Conservation (phyloP, 1,284 basidiomycete species). For the Takashimella koratensis region DNA sequence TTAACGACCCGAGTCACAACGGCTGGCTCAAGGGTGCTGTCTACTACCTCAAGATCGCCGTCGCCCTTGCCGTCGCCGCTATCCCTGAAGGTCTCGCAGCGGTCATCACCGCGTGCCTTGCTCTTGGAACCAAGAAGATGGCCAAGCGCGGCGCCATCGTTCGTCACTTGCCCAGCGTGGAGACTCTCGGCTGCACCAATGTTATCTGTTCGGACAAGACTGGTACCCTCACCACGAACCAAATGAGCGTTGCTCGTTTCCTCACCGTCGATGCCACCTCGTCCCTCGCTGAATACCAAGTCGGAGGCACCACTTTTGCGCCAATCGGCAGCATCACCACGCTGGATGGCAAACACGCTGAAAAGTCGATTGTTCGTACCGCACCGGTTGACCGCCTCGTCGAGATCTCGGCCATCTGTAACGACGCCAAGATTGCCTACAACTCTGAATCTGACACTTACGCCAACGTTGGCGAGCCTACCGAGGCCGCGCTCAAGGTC, state of each 20-base stretch:
- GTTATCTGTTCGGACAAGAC: slow-evolving; percentile 98
- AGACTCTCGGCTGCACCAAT: slow-evolving; percentile 92
- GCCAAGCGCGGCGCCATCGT: slow-evolving; percentile 96
- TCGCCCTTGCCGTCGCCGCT: slow-evolving; percentile 90
- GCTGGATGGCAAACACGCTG: slow-evolving; percentile 60
- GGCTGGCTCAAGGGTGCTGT: slow-evolving; percentile 85
- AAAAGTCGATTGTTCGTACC: slow-evolving; percentile 58
- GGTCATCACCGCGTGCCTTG: slow-evolving; percentile 93
- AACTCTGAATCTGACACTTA: slow-evolving; percentile 65
- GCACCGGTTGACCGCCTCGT: slow-evolving; percentile 75
- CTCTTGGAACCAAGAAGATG: slow-evolving; percentile 96
- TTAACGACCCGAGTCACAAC: slow-evolving; percentile 85
- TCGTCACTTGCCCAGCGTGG: slow-evolving; percentile 88
- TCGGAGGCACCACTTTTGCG: slow-evolving; percentile 86
- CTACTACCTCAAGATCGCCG: slow-evolving; percentile 97
- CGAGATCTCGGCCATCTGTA: slow-evolving; percentile 87
- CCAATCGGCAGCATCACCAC: slow-evolving; percentile 70
- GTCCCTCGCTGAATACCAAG: slow-evolving; percentile 64
- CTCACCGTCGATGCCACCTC: slow-evolving; percentile 62
- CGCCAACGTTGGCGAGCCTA: slow-evolving; percentile 89
- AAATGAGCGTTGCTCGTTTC: slow-evolving; percentile 90
- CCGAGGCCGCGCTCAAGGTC: slow-evolving; percentile 89
- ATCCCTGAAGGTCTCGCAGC: slow-evolving; percentile 94
- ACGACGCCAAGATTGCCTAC: slow-evolving; percentile 87
- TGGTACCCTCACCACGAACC: slow-evolving; percentile 90